phyloP scores from a whole-genome alignment of 2,329 filamentous ascomycete species.

The Xylaria sp. region DNA sequence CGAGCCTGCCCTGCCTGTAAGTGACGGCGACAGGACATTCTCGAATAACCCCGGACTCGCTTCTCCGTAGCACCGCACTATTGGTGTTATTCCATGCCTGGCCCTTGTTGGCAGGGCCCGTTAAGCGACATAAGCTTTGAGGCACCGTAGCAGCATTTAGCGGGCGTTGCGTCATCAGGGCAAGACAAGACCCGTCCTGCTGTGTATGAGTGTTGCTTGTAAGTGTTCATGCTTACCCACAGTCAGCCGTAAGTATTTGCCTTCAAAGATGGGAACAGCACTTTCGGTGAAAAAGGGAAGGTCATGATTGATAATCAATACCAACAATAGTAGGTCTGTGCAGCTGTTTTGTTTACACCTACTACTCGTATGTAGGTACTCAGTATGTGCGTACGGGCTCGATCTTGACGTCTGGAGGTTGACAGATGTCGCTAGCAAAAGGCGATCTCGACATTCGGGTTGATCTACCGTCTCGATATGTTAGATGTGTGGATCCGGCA shows the following conservation, averaged over 20 bases:
- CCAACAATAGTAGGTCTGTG: neutral
- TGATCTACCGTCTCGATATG: neutral
- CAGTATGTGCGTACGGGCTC: too few species aligned
- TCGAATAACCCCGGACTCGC: conserved; percentile 12
- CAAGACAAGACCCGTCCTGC: neutral
- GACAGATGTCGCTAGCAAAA: neutral
- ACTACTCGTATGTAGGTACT: too few species aligned
- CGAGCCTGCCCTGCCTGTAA: too few species aligned
- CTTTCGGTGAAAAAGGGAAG: neutral
- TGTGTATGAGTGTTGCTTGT: neutral
- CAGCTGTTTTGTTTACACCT: neutral
- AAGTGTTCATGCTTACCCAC: neutral
- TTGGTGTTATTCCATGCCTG: conserved; percentile 4
- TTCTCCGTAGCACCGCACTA: conserved; percentile 1
- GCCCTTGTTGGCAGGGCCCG: neutral
- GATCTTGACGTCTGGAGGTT: neutral
- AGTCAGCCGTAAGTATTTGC: too few species aligned
- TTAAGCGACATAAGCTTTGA: conserved; percentile 20
- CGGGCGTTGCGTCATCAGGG: conserved; percentile 25
- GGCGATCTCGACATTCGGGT: neutral
- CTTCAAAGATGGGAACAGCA: too few species aligned
- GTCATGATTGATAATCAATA: neutral
- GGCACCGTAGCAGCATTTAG: conserved; percentile 17
- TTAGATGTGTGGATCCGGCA: neutral
- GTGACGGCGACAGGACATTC: neutral